Conservation (phyloP, 495 filamentous ascomycete genomes). For the Haplographium delicatum region DNA sequence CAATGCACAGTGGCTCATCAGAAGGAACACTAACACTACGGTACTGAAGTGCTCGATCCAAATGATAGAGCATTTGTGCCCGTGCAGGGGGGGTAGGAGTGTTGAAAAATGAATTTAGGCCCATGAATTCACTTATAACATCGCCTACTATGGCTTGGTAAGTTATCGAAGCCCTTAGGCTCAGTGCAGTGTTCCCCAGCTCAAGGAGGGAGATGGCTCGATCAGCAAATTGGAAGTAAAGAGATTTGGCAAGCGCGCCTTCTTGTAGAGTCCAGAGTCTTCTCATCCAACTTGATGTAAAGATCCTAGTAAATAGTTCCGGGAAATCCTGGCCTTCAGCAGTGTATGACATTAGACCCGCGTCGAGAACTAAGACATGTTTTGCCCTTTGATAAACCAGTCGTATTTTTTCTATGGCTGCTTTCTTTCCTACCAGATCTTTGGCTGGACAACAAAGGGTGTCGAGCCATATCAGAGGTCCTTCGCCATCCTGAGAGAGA, state of each 20-base stretch:
- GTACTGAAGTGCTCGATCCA: conserved; percentile 21
- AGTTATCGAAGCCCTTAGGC: neutral
- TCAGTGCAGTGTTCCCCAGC: neutral
- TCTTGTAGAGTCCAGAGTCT: conserved; percentile 30
- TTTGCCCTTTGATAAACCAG: conserved; percentile 21
- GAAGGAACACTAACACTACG: conserved; percentile 28
- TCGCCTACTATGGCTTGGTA: neutral
- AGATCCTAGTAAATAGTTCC: conserved; percentile 20
- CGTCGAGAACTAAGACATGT: conserved; percentile 30
- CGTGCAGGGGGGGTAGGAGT: neutral
- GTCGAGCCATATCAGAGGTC: conserved; percentile 29
- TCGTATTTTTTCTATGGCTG: conserved; percentile 26
- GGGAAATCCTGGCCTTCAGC: neutral
- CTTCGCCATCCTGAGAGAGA: no score
- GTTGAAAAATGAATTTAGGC: conserved; percentile 12
- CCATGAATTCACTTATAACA: conserved; percentile 1
- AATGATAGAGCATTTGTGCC: neutral
- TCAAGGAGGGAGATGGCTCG: conserved; percentile 8
- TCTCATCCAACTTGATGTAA: conserved; percentile 26
- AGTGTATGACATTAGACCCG: conserved; percentile 14
- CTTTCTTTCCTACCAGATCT: conserved; percentile 10
- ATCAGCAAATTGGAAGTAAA: conserved; percentile 28
- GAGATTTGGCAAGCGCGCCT: conserved; percentile 21
- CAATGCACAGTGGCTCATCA: conserved; percentile 33
- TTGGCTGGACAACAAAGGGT: conserved; percentile 30